These are phyloP conservation scores for Talaromyces sp. DNA, from an alignment of 2,329 filamentous ascomycete species.

Conservation along the genomic window DNA sequence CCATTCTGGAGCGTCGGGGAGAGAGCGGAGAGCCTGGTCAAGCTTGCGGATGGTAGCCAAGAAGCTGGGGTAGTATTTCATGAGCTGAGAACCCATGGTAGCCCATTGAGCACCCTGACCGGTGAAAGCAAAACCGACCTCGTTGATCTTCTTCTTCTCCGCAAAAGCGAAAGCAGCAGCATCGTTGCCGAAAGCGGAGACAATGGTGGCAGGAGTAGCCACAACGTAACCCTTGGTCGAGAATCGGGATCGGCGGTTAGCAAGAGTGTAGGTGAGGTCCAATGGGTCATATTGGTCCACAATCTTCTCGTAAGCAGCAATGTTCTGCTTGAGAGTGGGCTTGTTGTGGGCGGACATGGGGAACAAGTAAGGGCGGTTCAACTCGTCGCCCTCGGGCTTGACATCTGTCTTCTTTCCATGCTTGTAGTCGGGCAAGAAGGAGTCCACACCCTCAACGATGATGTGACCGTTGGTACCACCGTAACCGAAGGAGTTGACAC, in stretches of 20 bases:
- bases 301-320: constrained; percentile 1
- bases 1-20: constrained; percentile 5
- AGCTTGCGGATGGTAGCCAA: constrained; percentile 18
- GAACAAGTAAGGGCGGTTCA: constrained; percentile 5
- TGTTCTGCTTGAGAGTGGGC: constrained; percentile 8
- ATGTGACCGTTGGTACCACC: constrained; percentile 26
- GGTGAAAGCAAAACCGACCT: constrained; percentile 29
- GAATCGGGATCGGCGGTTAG: constrained; percentile 12
- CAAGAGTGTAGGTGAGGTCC: constrained; percentile 14
- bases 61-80: constrained; percentile 22
- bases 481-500: constrained; percentile 29
- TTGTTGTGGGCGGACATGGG: constrained; percentile 16
- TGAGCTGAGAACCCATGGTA: constrained; percentile 29
- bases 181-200: constrained; percentile 6
- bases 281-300: background rate
- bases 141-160: constrained; percentile 2
- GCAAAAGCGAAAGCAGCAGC: constrained; percentile 8
- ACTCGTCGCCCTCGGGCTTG: background rate
- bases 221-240: background rate
- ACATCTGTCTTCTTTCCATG: background rate
- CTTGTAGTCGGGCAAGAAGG: constrained; percentile 7
- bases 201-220: background rate
- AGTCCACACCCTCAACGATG: constrained; percentile 18
- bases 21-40: constrained; percentile 18
- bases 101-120: constrained; percentile 36